Evolutionary conservation across 202 grass and related monocot species (phyloP).

Genomic region (Alloteropsis angusta): DNA sequence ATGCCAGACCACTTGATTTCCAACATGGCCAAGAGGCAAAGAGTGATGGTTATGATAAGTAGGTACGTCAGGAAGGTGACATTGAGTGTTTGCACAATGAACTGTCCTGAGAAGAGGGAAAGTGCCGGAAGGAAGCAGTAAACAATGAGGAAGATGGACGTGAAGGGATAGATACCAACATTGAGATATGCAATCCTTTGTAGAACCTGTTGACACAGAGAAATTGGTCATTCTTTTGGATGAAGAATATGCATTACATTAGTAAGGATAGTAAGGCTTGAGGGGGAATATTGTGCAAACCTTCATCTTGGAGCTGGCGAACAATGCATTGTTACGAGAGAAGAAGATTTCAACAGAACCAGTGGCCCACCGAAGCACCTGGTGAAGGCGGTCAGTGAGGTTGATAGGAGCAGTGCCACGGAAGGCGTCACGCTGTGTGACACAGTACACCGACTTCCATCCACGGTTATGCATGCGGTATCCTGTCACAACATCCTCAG

Average conservation of each 20-base stretch:
- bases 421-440: constrained; percentile 83
- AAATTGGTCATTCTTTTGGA: constrained; percentile 6
- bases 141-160: constrained; percentile 91
- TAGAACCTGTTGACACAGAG: constrained; percentile 43
- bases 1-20: constrained; percentile 99
- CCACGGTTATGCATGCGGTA: constrained; percentile 97
- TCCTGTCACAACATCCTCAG: constrained; percentile 95
- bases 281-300: constrained; percentile 15
- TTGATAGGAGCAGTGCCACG: constrained; percentile 93
- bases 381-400: constrained; percentile 91
- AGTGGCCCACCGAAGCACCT: constrained; percentile 93
- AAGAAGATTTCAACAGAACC: constrained; percentile 99
- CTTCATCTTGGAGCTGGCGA: constrained; percentile 91
- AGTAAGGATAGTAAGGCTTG: neutral
- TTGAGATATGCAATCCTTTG: constrained; percentile 91
- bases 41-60: constrained; percentile 74
- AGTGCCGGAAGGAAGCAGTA: constrained; percentile 99
- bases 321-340: constrained; percentile 83
- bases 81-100: constrained; percentile 92
- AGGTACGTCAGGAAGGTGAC: constrained; percentile 86
- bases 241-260: constrained; percentile 1
- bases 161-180: constrained; percentile 98
- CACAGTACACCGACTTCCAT: constrained; percentile 96
- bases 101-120: constrained; percentile 94
- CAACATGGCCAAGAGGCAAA: constrained; percentile 79